Conservation (phyloP, 176 grass and related monocot species). For the Microstegium vimineum region DNA sequence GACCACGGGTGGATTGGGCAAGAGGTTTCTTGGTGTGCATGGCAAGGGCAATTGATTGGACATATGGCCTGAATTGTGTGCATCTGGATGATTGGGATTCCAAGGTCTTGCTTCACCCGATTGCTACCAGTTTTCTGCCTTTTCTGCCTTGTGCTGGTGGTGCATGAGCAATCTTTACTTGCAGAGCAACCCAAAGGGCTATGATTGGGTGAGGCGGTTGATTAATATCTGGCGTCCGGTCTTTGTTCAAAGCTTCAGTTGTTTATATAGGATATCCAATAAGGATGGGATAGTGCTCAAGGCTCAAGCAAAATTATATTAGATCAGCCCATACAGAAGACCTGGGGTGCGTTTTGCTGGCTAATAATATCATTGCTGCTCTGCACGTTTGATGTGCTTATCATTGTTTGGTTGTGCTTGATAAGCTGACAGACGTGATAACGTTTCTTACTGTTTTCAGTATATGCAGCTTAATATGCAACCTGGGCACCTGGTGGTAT, state of each 20-base stretch:
- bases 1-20: not conserved
- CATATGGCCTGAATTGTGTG: too few relatives aligned
- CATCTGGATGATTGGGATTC: not conserved
- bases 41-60: not conserved
- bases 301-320: not conserved
- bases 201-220: not conserved
- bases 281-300: not conserved
- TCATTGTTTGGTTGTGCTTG: too few relatives aligned
- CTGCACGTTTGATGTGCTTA: too few relatives aligned
- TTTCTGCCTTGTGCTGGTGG: not conserved
- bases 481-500: not conserved
- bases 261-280: not conserved
- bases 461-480: not conserved
- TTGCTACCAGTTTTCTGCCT: not conserved
- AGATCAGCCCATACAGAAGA: not conserved
- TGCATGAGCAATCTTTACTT: not conserved
- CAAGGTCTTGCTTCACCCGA: not conserved
- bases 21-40: not conserved
- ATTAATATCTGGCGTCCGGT: too few relatives aligned
- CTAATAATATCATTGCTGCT: not conserved
- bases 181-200: not conserved
- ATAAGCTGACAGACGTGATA: too few relatives aligned
- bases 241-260: not conserved
- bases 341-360: not conserved
- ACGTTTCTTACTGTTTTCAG: not conserved